Evolutionary conservation across 2,329 filamentous ascomycete genomes (phyloP), one percentile per base, ranked within the genome.

Genomic region (Neofusicoccum sp.): DNA sequence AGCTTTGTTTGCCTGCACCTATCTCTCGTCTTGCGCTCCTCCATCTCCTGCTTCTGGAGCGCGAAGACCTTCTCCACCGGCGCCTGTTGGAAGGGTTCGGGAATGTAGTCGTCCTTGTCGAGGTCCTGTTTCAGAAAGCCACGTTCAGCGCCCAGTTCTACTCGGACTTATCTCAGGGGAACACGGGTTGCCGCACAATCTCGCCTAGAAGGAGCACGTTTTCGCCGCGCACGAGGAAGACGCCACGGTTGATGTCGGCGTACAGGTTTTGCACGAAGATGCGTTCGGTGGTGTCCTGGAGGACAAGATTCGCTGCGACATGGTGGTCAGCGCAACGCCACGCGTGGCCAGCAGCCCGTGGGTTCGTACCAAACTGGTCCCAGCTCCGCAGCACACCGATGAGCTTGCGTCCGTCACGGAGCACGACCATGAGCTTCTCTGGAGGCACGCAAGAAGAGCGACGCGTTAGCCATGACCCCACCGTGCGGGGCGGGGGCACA

Each of bases 121-220:
- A 99, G 85, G 74, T 99, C 95, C 59, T 61, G 33, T 47, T 36
- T 20, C 33, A 24, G 16, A 9, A 24, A 8, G 16, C 3, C 36
- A 45, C 8, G 45, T 16, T 41, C 14, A 49, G n/a, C 12, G 14
- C 31, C n/a, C 14, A 11, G n/a, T 31, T 3, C 2, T 16, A 34
- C n/a, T 33, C 11, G n/a, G 7, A 28, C 12, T 3, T 16, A 36
- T 14, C 12, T 12, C 38, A 34, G n/a, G 30, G 33, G 31, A 30
- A 40, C 20, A 61, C 33, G 26, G 7, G 49, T 4, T n/a, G 16
- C 16, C 58, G 49, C 77, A 84, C 82, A 69, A 99, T 96, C 77
- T 98, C 96, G 38, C 95, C 95, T 16, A 98, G 84, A 45, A 99
- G 81, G 56, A 96, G 82, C n/a, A 99, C 95, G 74, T 99, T 99